These are phyloP conservation scores for Suillus cothurnatus DNA, from an alignment of 768 basidiomycete genomes.

Conservation along the genomic window DNA sequence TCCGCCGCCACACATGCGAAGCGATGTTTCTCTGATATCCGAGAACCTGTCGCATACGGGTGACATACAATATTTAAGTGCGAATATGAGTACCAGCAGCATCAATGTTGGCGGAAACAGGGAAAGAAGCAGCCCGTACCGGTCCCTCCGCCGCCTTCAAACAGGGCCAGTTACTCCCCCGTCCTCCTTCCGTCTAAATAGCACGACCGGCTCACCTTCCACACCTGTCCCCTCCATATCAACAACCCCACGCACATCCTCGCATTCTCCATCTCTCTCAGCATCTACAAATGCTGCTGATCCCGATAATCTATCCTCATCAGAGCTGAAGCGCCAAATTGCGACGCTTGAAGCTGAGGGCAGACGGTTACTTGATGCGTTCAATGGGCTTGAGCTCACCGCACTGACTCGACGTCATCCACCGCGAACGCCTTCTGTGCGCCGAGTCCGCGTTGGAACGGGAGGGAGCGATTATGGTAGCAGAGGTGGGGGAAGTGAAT, in stretches of 20 bases:
- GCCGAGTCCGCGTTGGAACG: slow-evolving; percentile 20
- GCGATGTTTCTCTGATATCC: slow-evolving; percentile 18
- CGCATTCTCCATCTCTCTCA: slow-evolving; percentile 28
- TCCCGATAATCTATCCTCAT: slow-evolving; percentile 60
- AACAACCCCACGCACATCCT: slow-evolving; percentile 30
- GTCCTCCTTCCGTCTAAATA: slow-evolving; percentile 48
- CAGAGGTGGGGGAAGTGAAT: slow-evolving; percentile 12
- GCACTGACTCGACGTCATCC: slow-evolving; percentile 49
- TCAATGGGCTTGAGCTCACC: slow-evolving; percentile 75
- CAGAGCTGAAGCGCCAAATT: slow-evolving; percentile 69
- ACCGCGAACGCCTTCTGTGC: slow-evolving; percentile 34
- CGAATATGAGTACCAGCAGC: not conserved
- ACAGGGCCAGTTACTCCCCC: slow-evolving; percentile 41
- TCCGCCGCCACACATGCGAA: slow-evolving; percentile 48
- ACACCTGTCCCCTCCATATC: slow-evolving; percentile 25
- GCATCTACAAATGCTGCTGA: slow-evolving; percentile 44
- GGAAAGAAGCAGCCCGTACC: slow-evolving; percentile 41
- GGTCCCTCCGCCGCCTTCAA: slow-evolving; percentile 44
- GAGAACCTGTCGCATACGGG: slow-evolving; percentile 45
- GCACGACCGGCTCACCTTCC: slow-evolving; percentile 43
- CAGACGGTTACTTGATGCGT: slow-evolving; percentile 72
- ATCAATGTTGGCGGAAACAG: not conserved
- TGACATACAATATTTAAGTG: slow-evolving; percentile 21
- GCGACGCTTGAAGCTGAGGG: slow-evolving; percentile 70
- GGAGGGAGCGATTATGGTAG: slow-evolving; percentile 29